A percentile compares a stretch with the other conserved stretches of the same genome.
phyloP scores from a whole-genome alignment of 768 basidiomycete genomes.

The Pleurotus giganteus region DNA sequence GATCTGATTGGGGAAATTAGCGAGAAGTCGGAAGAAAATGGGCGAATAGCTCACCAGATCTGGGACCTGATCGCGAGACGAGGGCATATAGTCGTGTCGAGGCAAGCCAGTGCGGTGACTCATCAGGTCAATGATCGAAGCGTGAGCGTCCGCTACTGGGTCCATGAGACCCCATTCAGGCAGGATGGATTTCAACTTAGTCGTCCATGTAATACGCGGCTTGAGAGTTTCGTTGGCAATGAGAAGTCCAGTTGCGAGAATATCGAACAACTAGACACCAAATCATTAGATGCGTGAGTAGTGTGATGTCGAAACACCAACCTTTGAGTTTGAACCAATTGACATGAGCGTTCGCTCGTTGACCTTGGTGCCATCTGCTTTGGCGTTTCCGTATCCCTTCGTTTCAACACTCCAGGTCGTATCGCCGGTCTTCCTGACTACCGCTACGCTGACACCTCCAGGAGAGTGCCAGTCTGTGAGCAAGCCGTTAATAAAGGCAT shows the following conservation, averaged over 20 bases:
- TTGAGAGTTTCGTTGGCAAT: slow-evolving; percentile 23
- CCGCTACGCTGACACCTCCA: slow-evolving; percentile 17
- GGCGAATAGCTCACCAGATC: not conserved
- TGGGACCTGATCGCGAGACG: not conserved
- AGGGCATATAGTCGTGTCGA: slow-evolving; percentile 16
- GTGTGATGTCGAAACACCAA: not conserved
- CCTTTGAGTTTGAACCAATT: slow-evolving; percentile 24
- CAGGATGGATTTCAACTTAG: slow-evolving; percentile 22
- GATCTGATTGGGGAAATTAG: slow-evolving; percentile 10
- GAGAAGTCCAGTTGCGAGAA: slow-evolving; percentile 22
- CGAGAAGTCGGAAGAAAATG: not conserved
- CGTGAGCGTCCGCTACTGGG: slow-evolving; percentile 17
- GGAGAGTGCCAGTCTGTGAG: slow-evolving; percentile 19
- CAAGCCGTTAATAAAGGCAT: slow-evolving; percentile 13
- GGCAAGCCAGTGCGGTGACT: slow-evolving; percentile 27
- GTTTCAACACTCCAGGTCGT: slow-evolving; percentile 19
- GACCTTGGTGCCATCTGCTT: slow-evolving; percentile 16
- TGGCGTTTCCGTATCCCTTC: slow-evolving; percentile 19
- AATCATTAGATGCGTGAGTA: not conserved
- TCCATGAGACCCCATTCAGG: slow-evolving; percentile 24
- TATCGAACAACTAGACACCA: slow-evolving; percentile 20
- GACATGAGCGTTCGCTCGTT: slow-evolving; percentile 17
- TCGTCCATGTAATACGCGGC: slow-evolving; percentile 20
- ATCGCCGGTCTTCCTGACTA: slow-evolving; percentile 15
- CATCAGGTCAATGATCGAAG: slow-evolving; percentile 23